Conservation (phyloP, 495 filamentous ascomycete genomes). For the Xeromyces bisporus region DNA sequence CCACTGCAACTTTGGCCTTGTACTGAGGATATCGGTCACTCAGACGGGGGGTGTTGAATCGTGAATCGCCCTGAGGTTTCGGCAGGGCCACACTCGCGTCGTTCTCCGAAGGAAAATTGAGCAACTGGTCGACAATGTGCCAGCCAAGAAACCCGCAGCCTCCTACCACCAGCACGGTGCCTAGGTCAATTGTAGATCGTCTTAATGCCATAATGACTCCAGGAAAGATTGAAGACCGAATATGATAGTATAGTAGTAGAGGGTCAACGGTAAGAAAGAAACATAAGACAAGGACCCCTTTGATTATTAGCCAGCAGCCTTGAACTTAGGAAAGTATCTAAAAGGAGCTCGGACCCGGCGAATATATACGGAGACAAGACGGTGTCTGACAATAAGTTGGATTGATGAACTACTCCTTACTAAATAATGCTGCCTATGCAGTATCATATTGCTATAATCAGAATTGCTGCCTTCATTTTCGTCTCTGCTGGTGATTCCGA, state of each 20-base stretch:
- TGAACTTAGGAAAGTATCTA: too few relatives aligned
- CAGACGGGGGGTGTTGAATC: constrained; percentile 26
- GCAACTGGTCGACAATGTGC: constrained; percentile 40
- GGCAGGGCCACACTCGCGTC: constrained; percentile 27
- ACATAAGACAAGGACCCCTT: neutral
- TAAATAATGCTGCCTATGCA: too few relatives aligned
- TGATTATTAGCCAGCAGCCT: neutral
- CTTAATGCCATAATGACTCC: constrained; percentile 27
- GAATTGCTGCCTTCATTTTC: too few relatives aligned
- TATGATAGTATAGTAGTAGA: too few relatives aligned
- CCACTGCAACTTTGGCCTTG: constrained; percentile 51
- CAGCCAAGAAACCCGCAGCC: constrained; percentile 43
- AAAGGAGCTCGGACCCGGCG: neutral
- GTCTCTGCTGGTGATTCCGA: too few relatives aligned
- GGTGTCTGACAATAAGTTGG: too few relatives aligned
- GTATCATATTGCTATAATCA: too few relatives aligned
- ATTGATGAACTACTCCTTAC: too few relatives aligned
- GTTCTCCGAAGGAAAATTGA: constrained; percentile 33
- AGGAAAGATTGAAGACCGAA: too few relatives aligned
- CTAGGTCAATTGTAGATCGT: constrained; percentile 20
- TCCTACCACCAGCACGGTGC: constrained; percentile 37
- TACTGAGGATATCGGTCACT: constrained; percentile 24
- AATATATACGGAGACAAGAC: too few relatives aligned
- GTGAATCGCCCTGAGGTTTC: constrained; percentile 19
- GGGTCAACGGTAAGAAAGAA: too few relatives aligned